Base-by-base conservation (phyloP, 1,284 basidiomycete species). In the Ustilago tritici region DNA sequence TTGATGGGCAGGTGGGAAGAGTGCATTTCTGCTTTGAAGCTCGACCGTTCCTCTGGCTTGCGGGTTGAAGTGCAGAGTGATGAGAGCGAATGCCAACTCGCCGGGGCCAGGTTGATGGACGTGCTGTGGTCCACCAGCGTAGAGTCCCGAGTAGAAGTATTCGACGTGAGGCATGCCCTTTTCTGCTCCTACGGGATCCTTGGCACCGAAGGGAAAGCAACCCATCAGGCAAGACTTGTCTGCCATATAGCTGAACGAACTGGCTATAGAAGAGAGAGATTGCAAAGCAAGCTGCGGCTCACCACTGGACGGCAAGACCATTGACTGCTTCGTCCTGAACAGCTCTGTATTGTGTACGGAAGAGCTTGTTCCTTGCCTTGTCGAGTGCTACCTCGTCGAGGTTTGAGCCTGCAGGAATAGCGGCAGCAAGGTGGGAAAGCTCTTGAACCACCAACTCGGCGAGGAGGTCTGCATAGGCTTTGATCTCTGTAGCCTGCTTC, bases 281-380 rank as follows among this genome's bases (percentile, higher is more conserved):
- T 28, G 23, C 23, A 28, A 28, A 7, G n/a, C 14, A 23, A 49
- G 19, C 14, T 14, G 15, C 17, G 9, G 36, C 12, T 50, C 88
- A 95, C 93, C 94, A 95, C 81, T 92, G 91, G 9, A 95, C 94
- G 12, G 92, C 92, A 56, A 94, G 88, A 14, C 92, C 92, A 49
- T 85, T 87, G 49, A 92, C 87, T 46, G 95, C 91, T 84, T 96
- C 93, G 86, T 92, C 93, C 87, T 94, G 93, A 0, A 98, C 94
- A 28, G 92, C 93, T 65, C 91, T 89, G 86, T 95, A 98, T 82
- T 91, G 88, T 6, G 95, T 96, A 83, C 93, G 89, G 82, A 97
- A 90, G n/a, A 91, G 84, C 53, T 86, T 86, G 40, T 64, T 83
- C 74, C 88, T 88, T 6, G 88, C 87, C 5, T 83, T 83, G 8